Base-by-base conservation (phyloP, 2,329 filamentous ascomycete species). In the Neonectria coccinea region DNA sequence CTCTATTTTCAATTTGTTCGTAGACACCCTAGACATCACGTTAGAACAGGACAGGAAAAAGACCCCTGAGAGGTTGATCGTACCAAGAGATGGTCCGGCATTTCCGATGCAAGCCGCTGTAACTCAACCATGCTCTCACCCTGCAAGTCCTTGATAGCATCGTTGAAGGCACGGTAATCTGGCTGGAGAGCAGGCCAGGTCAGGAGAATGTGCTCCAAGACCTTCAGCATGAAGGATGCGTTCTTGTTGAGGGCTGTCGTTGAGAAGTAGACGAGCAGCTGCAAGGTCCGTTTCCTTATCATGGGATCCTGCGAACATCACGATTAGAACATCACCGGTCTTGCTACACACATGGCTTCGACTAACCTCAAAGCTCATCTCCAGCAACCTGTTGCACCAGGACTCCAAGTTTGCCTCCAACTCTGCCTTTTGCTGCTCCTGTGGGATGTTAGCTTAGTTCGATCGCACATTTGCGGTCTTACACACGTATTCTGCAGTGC, bases 81-180 rank as follows among this genome's bases (percentile, higher is more conserved):
- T 80, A 91, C 87, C 72, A 96, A 85, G 66, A 99, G 89, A 75
- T 97, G 91, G 76, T 98, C 92, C 0, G 96, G 91, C 85, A 97
- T 97, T 73, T 94, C 93, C 66, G 92, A 89, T 7, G 95, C 95
- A 44, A 99, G 84, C 61, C 94, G 88, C 73, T 97, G 94, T 64
- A 98, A 84, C 78, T 99, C 95, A 60, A 93, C 86, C 78, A 94
- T 93, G 72, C 93, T 92, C 74, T 97, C 88, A 4, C 87, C 88
- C 76, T 97, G 94, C 16, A 99, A 85, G 62, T 97, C 93, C 75
- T 94, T 96, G 39, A 97, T 92, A 1, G 94, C 91, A 68, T 98
- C 96, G 14, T 92, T 94, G 77, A 94, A 97, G 3, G 88, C 83
- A 44, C 87, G 85, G 72, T 91, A 88, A 48, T 91, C 88, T 2